phyloP scores from a whole-genome alignment of 2,329 filamentous ascomycete genomes.

The Acrocalymma vagum region DNA sequence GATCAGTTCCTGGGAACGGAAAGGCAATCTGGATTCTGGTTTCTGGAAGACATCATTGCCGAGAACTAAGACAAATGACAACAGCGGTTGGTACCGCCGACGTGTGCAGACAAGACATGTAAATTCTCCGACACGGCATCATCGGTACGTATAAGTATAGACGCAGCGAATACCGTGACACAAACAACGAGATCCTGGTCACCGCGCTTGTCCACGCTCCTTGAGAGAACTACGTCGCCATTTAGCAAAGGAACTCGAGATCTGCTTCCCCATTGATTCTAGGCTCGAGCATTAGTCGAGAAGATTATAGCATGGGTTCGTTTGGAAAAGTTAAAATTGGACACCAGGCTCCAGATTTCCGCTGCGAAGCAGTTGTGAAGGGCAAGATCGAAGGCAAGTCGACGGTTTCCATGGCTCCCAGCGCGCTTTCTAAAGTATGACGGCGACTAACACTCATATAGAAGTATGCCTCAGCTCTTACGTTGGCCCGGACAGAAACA shows the following conservation, averaged over 20 bases:
- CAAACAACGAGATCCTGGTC: too few species aligned
- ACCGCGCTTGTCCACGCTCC: too few species aligned
- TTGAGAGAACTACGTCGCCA: too few species aligned
- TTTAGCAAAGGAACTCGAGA: conserved; percentile 1
- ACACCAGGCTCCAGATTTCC: conserved; percentile 34
- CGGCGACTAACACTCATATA: conserved; percentile 15
- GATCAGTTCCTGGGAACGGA: too few species aligned
- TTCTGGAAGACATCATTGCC: too few species aligned
- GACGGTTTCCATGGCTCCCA: too few species aligned
- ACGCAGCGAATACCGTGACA: too few species aligned
- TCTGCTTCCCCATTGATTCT: too few species aligned
- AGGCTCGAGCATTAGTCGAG: too few species aligned
- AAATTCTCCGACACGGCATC: too few species aligned
- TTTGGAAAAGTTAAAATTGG: conserved; percentile 35
- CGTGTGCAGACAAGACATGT: conserved; percentile 14
- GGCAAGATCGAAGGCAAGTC: conserved; percentile 30
- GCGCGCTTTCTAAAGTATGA: neutral
- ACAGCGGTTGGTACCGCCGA: neutral
- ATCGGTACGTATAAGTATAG: too few species aligned
- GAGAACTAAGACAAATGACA: neutral
- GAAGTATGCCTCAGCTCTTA: conserved; percentile 34
- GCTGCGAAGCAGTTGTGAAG: conserved; percentile 34
- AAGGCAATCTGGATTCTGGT: too few species aligned
- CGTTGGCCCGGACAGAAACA: conserved; percentile 14
- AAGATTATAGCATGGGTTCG: conserved; percentile 21